A percentile compares a stretch with the other conserved stretches of the same genome.
phyloP scores from a whole-genome alignment of 495 filamentous ascomycete genomes.

The Hypoxylon lienhwacheense region DNA sequence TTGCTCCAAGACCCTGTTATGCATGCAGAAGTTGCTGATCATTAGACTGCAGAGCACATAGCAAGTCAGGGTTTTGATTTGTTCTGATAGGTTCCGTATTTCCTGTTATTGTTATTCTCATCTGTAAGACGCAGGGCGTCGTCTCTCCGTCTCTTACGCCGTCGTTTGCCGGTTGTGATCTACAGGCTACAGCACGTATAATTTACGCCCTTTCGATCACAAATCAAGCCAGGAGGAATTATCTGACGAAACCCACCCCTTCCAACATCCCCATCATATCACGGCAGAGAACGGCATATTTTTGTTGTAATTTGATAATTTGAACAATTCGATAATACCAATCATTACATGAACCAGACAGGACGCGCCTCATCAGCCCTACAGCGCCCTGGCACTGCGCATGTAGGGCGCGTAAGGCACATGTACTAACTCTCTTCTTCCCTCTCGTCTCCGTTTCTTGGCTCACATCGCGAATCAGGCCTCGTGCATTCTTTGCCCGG shows the following conservation, averaged over 20 bases:
- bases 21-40: conserved; percentile 11
- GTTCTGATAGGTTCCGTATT: too few species aligned
- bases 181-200: too few species aligned
- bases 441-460: conserved; percentile 1
- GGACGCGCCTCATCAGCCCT: conserved; percentile 26
- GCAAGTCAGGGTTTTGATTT: conserved; percentile 2
- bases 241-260: too few species aligned
- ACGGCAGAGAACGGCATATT: too few species aligned
- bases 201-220: background rate
- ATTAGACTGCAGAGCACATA: too few species aligned
- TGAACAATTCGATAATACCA: too few species aligned
- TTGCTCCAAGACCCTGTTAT: conserved; percentile 5
- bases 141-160: conserved; percentile 24
- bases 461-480: background rate
- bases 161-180: conserved; percentile 15
- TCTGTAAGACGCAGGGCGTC: conserved; percentile 24
- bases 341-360: too few species aligned
- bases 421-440: too few species aligned
- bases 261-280: too few species aligned
- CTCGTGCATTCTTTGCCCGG: conserved; percentile 8
- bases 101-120: background rate
- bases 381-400: conserved; percentile 15
- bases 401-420: too few species aligned
- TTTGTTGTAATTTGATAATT: too few species aligned
- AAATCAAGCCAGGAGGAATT: background rate